Percentiles rank a stretch among this genome's conserved stretches.
These are phyloP conservation scores for Cryptococcus floricola DNA, from an alignment of 1,284 basidiomycete genomes.

Conservation along the genomic window DNA sequence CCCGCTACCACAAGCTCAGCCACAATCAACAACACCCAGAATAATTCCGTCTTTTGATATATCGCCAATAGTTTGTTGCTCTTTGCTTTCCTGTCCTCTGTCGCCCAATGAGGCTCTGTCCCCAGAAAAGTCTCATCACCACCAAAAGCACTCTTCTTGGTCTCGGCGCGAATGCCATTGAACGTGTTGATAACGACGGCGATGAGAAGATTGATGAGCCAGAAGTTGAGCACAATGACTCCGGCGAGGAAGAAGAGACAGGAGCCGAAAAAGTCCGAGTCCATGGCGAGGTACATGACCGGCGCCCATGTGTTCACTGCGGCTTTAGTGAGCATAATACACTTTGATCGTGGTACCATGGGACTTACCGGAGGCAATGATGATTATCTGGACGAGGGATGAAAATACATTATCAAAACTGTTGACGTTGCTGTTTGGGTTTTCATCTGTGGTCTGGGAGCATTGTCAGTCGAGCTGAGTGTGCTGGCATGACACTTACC, in stretches of 20 bases:
- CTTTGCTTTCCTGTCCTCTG: constrained; percentile 27
- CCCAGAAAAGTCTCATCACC: constrained; percentile 57
- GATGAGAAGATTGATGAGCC: constrained; percentile 91
- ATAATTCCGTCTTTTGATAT: constrained; percentile 53
- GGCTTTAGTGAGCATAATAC: neutral
- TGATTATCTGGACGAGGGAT: constrained; percentile 76
- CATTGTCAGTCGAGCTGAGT: constrained; percentile 1
- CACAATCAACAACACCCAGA: constrained; percentile 75
- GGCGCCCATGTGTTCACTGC: constrained; percentile 52
- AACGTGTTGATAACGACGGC: constrained; percentile 97
- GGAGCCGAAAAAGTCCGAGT: constrained; percentile 84
- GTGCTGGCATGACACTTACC: constrained; percentile 48
- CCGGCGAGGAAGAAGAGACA: constrained; percentile 84
- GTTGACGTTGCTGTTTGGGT: constrained; percentile 66
- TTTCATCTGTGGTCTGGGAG: constrained; percentile 57
- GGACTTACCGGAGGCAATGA: constrained; percentile 72
- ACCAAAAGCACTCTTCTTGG: constrained; percentile 89
- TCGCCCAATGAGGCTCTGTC: constrained; percentile 34
- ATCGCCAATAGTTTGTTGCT: constrained; percentile 23
- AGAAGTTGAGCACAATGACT: constrained; percentile 82
- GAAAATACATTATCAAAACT: constrained; percentile 90
- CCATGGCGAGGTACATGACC: constrained; percentile 88
- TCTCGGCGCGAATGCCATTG: constrained; percentile 79
- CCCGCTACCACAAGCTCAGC: constrained; percentile 69
- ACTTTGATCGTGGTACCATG: neutral